These are phyloP conservation scores for Symbiodinium natans DNA, from an alignment of 73 alveolate species.

Conservation along the genomic window DNA sequence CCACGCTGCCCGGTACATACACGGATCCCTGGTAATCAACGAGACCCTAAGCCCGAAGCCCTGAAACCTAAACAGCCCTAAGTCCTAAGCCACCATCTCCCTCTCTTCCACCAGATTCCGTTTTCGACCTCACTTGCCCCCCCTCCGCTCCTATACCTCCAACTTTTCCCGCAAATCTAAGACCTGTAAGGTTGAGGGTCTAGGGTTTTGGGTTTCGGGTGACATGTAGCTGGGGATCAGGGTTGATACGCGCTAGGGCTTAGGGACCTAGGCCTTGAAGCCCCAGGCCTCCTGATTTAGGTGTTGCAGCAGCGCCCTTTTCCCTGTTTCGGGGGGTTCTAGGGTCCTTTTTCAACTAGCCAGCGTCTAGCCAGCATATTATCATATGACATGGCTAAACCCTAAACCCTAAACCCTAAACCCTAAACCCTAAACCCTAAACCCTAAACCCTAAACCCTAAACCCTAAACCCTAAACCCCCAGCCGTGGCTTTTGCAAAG, in stretches of 20 bases:
- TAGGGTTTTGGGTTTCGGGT: background rate
- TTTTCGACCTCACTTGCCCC: too few relatives aligned
- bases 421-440: background rate
- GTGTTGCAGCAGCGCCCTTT: too few relatives aligned
- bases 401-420: background rate
- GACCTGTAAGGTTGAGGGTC: background rate
- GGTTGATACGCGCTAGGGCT: background rate
- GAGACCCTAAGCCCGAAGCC: too few relatives aligned
- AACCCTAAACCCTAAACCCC: background rate
- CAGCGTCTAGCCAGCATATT: background rate
- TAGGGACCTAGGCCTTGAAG: background rate
- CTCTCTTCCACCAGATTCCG: too few relatives aligned
- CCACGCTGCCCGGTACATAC: too few relatives aligned
- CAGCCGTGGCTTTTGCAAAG: background rate
- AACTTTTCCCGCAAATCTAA: too few relatives aligned
- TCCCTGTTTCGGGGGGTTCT: too few relatives aligned
- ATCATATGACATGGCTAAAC: background rate
- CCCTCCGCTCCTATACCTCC: too few relatives aligned
- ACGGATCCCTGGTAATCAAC: too few relatives aligned
- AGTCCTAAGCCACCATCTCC: too few relatives aligned
- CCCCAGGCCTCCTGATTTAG: too few relatives aligned
- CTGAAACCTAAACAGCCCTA: too few relatives aligned
- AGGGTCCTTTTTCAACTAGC: background rate
- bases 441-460: background rate
- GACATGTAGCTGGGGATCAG: background rate